phyloP scores from a whole-genome alignment of 164 flowering plant species.

The Dillenia suffruticosa region DNA sequence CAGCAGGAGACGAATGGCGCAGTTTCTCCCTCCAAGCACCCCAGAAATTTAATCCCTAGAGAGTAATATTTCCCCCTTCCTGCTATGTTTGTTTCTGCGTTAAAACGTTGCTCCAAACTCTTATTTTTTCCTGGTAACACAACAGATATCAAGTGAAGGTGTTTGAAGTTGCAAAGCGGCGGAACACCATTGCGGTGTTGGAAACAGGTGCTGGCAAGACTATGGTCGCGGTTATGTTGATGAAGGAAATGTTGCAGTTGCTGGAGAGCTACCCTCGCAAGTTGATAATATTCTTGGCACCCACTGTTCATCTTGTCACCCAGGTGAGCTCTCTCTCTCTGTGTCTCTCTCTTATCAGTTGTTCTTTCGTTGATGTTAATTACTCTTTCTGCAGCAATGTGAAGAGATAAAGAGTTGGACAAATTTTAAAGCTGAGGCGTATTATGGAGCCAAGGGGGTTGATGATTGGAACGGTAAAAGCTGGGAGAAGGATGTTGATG shows the following conservation, averaged over 20 bases:
- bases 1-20: no score
- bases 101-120: no score
- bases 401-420: conserved; percentile 43
- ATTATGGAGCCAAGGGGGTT: conserved; percentile 67
- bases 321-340: conserved; percentile 39
- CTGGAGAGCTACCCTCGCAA: conserved; percentile 28
- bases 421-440: conserved; percentile 48
- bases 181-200: conserved; percentile 77
- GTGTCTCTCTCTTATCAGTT: background rate
- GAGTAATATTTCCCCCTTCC: no score
- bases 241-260: conserved; percentile 38
- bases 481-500: conserved; percentile 61
- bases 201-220: conserved; percentile 83
- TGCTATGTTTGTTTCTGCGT: no score
- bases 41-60: no score
- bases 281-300: conserved; percentile 71
- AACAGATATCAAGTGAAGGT: conserved; percentile 62
- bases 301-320: conserved; percentile 73
- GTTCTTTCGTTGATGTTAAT: background rate
- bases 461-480: conserved; percentile 49
- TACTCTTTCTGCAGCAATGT: conserved; percentile 53
- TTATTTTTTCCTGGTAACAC: no score
- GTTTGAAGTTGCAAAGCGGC: conserved; percentile 56
- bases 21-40: no score
- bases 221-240: conserved; percentile 70